Evolutionary conservation across 805 yeast species (phyloP).

Genomic region (Wickerhamiella galacta): DNA sequence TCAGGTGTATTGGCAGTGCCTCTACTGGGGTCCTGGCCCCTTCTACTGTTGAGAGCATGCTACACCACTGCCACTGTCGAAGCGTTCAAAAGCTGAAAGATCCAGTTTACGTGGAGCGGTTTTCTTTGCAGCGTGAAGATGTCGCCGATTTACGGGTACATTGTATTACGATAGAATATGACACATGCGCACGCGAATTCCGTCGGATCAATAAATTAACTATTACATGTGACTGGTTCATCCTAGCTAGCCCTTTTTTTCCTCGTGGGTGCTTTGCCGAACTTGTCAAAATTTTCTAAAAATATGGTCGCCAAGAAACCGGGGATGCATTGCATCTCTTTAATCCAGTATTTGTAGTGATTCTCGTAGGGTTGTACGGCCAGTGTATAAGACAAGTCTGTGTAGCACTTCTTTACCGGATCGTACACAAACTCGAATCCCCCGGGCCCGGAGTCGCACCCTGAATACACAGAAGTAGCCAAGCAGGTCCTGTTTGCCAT

Average conservation of each 20-base stretch:
- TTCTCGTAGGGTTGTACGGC: slow-evolving; percentile 1
- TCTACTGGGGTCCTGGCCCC: too few species aligned
- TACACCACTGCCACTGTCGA: too few species aligned
- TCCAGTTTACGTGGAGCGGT: too few species aligned
- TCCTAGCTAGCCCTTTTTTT: too few species aligned
- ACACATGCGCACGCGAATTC: neutral
- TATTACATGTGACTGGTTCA: too few species aligned
- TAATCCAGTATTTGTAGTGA: slow-evolving; percentile 3
- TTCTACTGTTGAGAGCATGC: too few species aligned
- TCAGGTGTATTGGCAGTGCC: too few species aligned
- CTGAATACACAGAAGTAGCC: neutral
- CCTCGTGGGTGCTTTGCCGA: neutral
- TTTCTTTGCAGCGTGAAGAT: too few species aligned
- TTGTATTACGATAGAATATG: neutral
- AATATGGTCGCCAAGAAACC: slow-evolving; percentile 4
- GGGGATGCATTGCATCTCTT: neutral
- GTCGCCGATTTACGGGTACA: neutral
- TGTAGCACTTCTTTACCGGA: slow-evolving; percentile 1
- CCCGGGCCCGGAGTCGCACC: slow-evolving; percentile 1
- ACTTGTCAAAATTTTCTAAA: neutral
- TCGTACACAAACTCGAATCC: slow-evolving; percentile 3
- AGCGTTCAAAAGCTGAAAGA: too few species aligned
- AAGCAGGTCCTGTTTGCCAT: slow-evolving; percentile 1
- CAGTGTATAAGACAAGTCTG: slow-evolving; percentile 1
- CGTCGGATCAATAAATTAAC: too few species aligned